A percentile compares a stretch with the other conserved stretches of the same genome.
These are phyloP conservation scores for Lodderomyces margitis DNA, from an alignment of 1,139 yeast genomes.

Conservation along the genomic window DNA sequence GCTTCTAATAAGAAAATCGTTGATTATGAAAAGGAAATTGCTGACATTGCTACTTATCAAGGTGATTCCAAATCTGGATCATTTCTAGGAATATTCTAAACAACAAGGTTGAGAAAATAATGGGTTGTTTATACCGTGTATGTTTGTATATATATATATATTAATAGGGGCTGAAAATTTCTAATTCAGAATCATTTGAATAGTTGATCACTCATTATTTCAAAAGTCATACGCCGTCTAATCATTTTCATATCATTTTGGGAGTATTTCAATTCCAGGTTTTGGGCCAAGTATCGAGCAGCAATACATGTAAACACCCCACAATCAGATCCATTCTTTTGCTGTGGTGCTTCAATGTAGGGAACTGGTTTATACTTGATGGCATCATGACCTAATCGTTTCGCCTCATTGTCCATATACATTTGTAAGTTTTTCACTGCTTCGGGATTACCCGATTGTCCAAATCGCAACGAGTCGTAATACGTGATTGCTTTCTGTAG, in stretches of 20 bases:
- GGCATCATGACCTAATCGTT: slow-evolving; percentile 38
- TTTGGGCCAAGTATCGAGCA: slow-evolving; percentile 58
- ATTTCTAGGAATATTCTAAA: slow-evolving; percentile 11
- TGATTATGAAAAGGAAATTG: slow-evolving; percentile 30
- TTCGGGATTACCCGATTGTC: slow-evolving; percentile 50
- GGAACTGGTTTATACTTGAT: slow-evolving; percentile 32
- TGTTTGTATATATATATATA: background rate
- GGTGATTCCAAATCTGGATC: slow-evolving; percentile 7
- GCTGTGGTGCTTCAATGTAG: slow-evolving; percentile 68
- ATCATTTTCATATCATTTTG: slow-evolving; percentile 71
- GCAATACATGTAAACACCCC: slow-evolving; percentile 91
- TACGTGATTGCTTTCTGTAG: slow-evolving; percentile 57
- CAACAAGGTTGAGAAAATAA: background rate
- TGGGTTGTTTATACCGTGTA: background rate
- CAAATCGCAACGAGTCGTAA: slow-evolving; percentile 65
- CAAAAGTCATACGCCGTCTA: slow-evolving; percentile 69
- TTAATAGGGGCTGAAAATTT: background rate
- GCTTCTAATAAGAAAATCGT: slow-evolving; percentile 50
- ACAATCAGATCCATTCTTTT: slow-evolving; percentile 88
- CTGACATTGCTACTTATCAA: slow-evolving; percentile 9
- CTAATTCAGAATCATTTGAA: slow-evolving; percentile 10
- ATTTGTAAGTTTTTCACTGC: slow-evolving; percentile 55
- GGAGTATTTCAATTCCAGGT: slow-evolving; percentile 48
- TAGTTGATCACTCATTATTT: slow-evolving; percentile 27
- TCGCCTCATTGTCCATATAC: slow-evolving; percentile 61